Evolutionary conservation across 441 rosid genomes (phyloP).

Genomic region (Brassica hybrid): DNA sequence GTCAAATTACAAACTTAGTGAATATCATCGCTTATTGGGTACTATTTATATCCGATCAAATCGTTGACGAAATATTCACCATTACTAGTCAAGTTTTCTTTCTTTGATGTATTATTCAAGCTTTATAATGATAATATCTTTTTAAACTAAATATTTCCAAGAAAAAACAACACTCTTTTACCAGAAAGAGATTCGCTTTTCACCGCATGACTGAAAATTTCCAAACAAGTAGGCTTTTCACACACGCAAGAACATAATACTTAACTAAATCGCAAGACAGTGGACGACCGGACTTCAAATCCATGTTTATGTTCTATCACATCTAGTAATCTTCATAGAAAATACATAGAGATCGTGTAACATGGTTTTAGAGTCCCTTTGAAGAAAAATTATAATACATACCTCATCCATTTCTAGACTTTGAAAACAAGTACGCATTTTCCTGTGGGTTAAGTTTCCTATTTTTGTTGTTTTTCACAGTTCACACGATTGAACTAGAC

Average conservation of each 20-base stretch:
- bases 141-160: not conserved
- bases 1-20: not conserved
- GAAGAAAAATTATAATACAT: not conserved
- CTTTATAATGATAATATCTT: not conserved
- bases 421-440: not conserved
- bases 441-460: not conserved
- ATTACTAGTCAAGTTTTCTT: not conserved
- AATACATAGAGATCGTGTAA: not conserved
- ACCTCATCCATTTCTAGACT: not conserved
- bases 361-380: not conserved
- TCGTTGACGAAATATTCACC: not conserved
- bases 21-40: not conserved
- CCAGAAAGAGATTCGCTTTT: not conserved
- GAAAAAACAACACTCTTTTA: not conserved
- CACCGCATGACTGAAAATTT: not conserved
- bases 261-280: not conserved
- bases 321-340: not conserved
- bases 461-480: not conserved
- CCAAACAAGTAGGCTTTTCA: not conserved
- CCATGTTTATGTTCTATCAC: not conserved
- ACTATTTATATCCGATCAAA: not conserved
- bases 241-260: not conserved
- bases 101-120: not conserved
- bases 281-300: not conserved
- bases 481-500: not conserved